phyloP scores from a whole-genome alignment of 768 basidiomycete species.

The Russula vinacea region DNA sequence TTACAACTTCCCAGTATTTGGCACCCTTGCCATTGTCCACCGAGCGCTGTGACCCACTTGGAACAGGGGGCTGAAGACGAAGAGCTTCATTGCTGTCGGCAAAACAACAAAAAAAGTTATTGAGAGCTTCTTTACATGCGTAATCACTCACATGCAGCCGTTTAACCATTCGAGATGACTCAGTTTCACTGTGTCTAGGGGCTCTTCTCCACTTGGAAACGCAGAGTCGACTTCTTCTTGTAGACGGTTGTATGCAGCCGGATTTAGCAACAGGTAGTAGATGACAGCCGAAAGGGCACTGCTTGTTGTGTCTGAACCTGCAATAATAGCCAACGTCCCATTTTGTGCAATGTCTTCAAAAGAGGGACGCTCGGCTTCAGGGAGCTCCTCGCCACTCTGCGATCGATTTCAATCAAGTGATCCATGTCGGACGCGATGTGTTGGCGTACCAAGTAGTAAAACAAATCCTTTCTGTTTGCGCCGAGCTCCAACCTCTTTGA shows the following conservation, averaged over 20 bases:
- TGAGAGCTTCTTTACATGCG: background rate
- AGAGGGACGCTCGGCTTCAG: constrained; percentile 17
- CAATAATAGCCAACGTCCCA: constrained; percentile 40
- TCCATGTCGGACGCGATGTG: background rate
- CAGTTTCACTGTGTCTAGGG: constrained; percentile 20
- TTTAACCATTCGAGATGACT: constrained; percentile 24
- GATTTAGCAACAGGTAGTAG: constrained; percentile 39
- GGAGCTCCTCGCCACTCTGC: constrained; percentile 21
- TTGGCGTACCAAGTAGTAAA: constrained; percentile 39
- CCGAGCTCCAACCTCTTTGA: constrained; percentile 12
- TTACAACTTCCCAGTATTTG: background rate
- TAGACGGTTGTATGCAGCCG: constrained; percentile 26
- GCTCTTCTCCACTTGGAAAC: constrained; percentile 22
- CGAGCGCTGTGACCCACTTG: background rate
- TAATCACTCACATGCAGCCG: constrained; percentile 24
- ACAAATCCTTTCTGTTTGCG: constrained; percentile 37
- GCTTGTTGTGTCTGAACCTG: constrained; percentile 45
- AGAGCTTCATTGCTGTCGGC: background rate
- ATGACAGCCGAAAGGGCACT: constrained; percentile 37
- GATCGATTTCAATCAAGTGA: background rate
- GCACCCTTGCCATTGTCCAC: background rate
- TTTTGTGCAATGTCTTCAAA: constrained; percentile 36
- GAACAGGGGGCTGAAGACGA: background rate
- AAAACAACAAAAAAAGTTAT: background rate
- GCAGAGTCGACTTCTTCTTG: constrained; percentile 23